Conservation (phyloP, 2,329 filamentous ascomycete species). For the Malbranchea zuffiana region DNA sequence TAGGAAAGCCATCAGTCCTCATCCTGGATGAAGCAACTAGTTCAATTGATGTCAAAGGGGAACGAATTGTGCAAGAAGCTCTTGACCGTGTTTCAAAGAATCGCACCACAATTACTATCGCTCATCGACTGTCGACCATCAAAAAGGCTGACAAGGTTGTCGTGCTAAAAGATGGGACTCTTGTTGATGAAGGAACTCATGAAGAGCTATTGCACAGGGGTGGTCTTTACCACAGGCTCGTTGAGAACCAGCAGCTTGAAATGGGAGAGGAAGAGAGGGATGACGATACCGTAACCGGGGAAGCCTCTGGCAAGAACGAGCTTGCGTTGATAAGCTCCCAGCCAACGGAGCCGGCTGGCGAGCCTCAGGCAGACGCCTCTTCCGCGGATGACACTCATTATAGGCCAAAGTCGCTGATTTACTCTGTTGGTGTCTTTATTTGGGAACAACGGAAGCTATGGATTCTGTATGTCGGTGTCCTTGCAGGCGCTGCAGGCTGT, state of each 20-base stretch:
- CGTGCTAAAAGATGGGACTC: constrained; percentile 59
- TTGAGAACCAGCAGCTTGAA: constrained; percentile 37
- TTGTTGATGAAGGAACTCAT: constrained; percentile 66
- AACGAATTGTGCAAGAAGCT: constrained; percentile 45
- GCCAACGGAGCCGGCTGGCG: too few species aligned
- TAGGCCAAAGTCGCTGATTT: constrained; percentile 15
- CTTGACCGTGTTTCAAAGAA: constrained; percentile 46
- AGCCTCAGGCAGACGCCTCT: background rate
- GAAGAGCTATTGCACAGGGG: constrained; percentile 53
- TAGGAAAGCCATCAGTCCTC: constrained; percentile 54
- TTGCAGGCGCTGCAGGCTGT: constrained; percentile 21
- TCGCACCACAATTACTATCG: constrained; percentile 67
- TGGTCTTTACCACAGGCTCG: constrained; percentile 58
- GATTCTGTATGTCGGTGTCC: constrained; percentile 20
- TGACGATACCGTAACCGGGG: constrained; percentile 7
- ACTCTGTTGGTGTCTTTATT: constrained; percentile 20
- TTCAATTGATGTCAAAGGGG: constrained; percentile 48
- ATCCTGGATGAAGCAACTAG: constrained; percentile 69
- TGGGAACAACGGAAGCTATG: constrained; percentile 26
- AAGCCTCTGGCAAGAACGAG: too few species aligned
- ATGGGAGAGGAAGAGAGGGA: constrained; percentile 9
- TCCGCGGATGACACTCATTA: constrained; percentile 11
- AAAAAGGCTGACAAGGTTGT: constrained; percentile 69
- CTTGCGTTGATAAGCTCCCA: too few species aligned
- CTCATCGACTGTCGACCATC: constrained; percentile 61